A percentile compares a stretch with the other conserved stretches of the same genome.
Conservation (phyloP, 129 eudicot genomes). For the Artemisia annua region DNA sequence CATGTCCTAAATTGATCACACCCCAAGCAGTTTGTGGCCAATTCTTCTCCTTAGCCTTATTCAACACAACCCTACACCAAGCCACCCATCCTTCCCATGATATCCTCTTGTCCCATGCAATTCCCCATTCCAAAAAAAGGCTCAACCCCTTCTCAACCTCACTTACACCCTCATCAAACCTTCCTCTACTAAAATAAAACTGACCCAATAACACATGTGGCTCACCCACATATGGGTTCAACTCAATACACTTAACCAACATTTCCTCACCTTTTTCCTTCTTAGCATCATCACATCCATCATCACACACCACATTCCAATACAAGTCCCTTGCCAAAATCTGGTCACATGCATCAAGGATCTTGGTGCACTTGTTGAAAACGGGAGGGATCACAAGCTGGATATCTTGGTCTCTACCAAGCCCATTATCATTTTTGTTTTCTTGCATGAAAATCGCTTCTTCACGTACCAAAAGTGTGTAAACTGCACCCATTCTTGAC, state of each 20-base stretch:
- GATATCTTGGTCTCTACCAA: slow-evolving; percentile 55
- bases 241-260: slow-evolving; percentile 47
- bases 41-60: slow-evolving; percentile 63
- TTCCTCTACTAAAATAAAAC: slow-evolving; percentile 52
- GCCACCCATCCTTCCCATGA: no score
- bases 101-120: slow-evolving; percentile 87
- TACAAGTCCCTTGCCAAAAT: slow-evolving; percentile 63
- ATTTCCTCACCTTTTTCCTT: slow-evolving; percentile 47
- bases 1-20: slow-evolving; percentile 71
- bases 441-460: slow-evolving; percentile 47
- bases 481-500: slow-evolving; percentile 77
- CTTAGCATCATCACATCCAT: slow-evolving; percentile 2
- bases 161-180: slow-evolving; percentile 63
- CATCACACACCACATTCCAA: slow-evolving; percentile 72
- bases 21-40: slow-evolving; percentile 87
- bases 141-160: slow-evolving; percentile 66
- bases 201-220: slow-evolving; percentile 69
- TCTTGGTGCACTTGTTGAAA: slow-evolving; percentile 52
- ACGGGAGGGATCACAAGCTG: slow-evolving; percentile 74
- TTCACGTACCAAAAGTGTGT: slow-evolving; percentile 57
- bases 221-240: slow-evolving; percentile 84
- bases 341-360: slow-evolving; percentile 60
- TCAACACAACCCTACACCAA: slow-evolving; percentile 39
- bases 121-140: slow-evolving; percentile 74
- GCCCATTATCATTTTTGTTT: slow-evolving; percentile 1